Conservation (phyloP, 169 alveolate genomes). For the Plasmodium ovale region DNA sequence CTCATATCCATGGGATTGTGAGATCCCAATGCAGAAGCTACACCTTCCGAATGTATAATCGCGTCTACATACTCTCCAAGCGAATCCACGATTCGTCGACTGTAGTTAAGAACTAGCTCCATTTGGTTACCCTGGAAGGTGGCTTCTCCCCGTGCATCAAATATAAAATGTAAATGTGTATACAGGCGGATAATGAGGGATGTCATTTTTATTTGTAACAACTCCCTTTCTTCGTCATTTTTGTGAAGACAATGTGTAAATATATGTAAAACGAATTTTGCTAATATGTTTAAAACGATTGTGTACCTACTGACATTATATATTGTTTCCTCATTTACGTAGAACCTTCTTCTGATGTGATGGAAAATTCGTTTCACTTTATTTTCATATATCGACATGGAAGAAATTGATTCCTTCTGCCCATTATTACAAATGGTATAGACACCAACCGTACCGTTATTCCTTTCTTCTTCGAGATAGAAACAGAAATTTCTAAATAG, state of each 20-base stretch:
- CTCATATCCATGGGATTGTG: background rate
- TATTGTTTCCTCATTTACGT: conserved; percentile 15
- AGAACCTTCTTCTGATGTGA: conserved; percentile 34
- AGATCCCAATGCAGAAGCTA: background rate
- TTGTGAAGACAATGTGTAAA: conserved; percentile 11
- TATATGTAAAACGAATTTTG: conserved; percentile 13
- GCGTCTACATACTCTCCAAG: background rate
- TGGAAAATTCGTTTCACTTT: conserved; percentile 10
- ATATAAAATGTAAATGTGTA: conserved; percentile 18
- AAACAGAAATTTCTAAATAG: conserved; percentile 12
- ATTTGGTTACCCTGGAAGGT: background rate
- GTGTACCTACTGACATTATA: conserved; percentile 35
- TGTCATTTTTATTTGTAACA: background rate
- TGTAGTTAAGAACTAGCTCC: conserved; percentile 18
- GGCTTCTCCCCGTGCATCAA: background rate
- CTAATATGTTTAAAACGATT: conserved; percentile 34
- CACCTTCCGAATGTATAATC: background rate
- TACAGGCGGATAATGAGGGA: conserved; percentile 3
- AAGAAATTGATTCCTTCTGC: background rate
- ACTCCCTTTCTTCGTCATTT: background rate
- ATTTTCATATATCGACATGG: conserved; percentile 15
- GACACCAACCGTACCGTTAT: background rate
- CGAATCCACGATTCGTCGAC: conserved; percentile 2
- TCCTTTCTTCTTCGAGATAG: background rate
- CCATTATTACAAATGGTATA: background rate